Percentiles rank a stretch among this genome's conserved stretches.
Conservation (phyloP, 2,329 filamentous ascomycete genomes). For the Sclerotinia subarctica region DNA sequence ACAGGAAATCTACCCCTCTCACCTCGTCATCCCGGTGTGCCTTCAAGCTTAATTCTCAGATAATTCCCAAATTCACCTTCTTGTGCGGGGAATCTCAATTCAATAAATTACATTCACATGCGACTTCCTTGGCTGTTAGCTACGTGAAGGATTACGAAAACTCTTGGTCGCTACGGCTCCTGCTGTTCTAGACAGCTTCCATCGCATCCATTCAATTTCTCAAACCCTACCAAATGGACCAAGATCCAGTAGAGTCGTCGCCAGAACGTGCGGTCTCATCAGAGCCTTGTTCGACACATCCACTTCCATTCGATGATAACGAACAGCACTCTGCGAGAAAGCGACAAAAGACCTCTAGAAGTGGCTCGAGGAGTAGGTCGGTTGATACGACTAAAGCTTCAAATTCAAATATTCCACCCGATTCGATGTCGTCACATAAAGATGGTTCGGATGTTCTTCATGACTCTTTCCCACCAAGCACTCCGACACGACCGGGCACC, state of each 20-base stretch:
- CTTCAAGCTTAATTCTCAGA: background rate
- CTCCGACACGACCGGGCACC: constrained; percentile 36
- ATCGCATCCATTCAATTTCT: constrained; percentile 49
- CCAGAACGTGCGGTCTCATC: constrained; percentile 59
- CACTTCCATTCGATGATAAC: constrained; percentile 62
- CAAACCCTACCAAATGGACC: constrained; percentile 42
- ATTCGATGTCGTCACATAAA: constrained; percentile 25
- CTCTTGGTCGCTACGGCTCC: constrained; percentile 27
- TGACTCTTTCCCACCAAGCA: constrained; percentile 35
- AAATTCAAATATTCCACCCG: constrained; percentile 27
- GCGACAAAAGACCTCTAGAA: constrained; percentile 58
- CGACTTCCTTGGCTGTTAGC: constrained; percentile 22
- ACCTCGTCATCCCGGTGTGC: background rate
- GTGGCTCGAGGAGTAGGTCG: constrained; percentile 53
- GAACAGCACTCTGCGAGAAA: constrained; percentile 50
- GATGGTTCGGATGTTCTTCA: constrained; percentile 37
- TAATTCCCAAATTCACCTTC: background rate
- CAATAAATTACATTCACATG: constrained; percentile 23
- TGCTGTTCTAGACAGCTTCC: constrained; percentile 20
- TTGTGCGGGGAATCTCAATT: constrained; percentile 7
- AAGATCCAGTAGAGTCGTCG: constrained; percentile 39
- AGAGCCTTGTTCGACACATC: constrained; percentile 60
- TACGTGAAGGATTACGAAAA: constrained; percentile 27
- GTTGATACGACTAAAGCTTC: constrained; percentile 40
- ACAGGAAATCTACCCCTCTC: background rate